phyloP scores from a whole-genome alignment of 1,284 basidiomycete species.

The Schizophyllum amplum region DNA sequence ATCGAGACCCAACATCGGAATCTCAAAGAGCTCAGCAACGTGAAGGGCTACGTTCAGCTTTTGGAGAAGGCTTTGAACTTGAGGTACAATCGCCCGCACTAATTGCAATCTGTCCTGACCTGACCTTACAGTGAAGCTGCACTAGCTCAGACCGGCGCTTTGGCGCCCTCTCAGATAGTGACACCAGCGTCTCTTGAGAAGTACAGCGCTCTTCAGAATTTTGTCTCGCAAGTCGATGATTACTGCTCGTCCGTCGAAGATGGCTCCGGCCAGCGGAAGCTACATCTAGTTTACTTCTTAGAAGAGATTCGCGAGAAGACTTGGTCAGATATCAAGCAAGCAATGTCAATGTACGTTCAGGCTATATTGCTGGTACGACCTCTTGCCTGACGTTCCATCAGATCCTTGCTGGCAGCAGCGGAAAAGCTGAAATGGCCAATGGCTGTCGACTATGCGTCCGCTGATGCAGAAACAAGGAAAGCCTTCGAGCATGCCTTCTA shows the following conservation, averaged over 20 bases:
- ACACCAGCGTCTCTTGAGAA: slow-evolving; percentile 40
- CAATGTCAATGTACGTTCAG: slow-evolving; percentile 48
- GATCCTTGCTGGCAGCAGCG: slow-evolving; percentile 52
- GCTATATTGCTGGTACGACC: slow-evolving; percentile 7
- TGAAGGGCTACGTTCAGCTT: slow-evolving; percentile 69
- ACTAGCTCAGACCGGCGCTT: slow-evolving; percentile 34
- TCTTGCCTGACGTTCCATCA: slow-evolving; percentile 20
- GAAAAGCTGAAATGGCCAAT: slow-evolving; percentile 81
- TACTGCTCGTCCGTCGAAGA: slow-evolving; percentile 40
- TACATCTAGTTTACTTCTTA: slow-evolving; percentile 53
- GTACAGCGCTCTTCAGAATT: slow-evolving; percentile 54
- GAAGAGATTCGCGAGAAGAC: slow-evolving; percentile 54
- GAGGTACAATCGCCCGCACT: slow-evolving; percentile 47
- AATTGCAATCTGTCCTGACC: not conserved
- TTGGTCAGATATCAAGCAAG: slow-evolving; percentile 66
- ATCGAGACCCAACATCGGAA: slow-evolving; percentile 67
- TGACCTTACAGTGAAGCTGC: slow-evolving; percentile 44
- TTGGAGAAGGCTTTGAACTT: slow-evolving; percentile 64
- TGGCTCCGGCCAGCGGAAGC: slow-evolving; percentile 32
- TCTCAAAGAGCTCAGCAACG: slow-evolving; percentile 66
- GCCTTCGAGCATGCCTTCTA: slow-evolving; percentile 69
- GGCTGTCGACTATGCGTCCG: slow-evolving; percentile 53
- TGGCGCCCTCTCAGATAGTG: slow-evolving; percentile 28
- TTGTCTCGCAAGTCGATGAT: slow-evolving; percentile 41
- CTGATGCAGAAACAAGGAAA: slow-evolving; percentile 40